A percentile compares a stretch with the other conserved stretches of the same genome.
Conservation (phyloP, 2,329 filamentous ascomycete genomes). For the Pseudocercospora fijiensis region DNA sequence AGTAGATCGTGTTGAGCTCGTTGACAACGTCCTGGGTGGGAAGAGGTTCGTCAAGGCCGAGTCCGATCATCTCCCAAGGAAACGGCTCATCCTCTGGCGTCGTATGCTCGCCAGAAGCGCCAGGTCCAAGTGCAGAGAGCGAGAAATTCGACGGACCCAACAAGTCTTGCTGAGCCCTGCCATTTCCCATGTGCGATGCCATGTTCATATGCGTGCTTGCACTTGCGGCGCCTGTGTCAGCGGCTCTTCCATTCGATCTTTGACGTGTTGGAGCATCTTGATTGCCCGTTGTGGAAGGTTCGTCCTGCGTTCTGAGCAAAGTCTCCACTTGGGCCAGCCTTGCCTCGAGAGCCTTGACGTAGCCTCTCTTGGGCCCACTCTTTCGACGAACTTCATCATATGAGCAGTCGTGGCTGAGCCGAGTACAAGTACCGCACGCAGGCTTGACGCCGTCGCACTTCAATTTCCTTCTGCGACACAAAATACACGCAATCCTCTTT, state of each 20-base stretch:
- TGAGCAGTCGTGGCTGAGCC: slow-evolving; percentile 81
- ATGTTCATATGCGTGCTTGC: slow-evolving; percentile 12
- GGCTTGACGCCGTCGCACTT: slow-evolving; percentile 83
- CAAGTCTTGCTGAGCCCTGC: slow-evolving; percentile 13
- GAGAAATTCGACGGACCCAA: slow-evolving; percentile 14
- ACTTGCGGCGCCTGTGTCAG: not conserved
- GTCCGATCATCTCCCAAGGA: slow-evolving; percentile 80
- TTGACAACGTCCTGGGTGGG: slow-evolving; percentile 79
- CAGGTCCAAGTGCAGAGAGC: slow-evolving; percentile 9
- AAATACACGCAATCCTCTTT: slow-evolving; percentile 93
- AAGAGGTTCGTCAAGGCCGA: slow-evolving; percentile 78
- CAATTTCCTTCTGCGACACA: slow-evolving; percentile 89
- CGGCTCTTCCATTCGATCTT: not conserved
- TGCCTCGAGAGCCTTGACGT: slow-evolving; percentile 91
- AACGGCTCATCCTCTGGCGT: slow-evolving; percentile 45
- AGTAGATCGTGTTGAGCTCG: slow-evolving; percentile 83
- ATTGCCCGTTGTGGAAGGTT: slow-evolving; percentile 11
- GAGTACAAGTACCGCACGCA: slow-evolving; percentile 82
- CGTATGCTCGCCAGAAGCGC: slow-evolving; percentile 13
- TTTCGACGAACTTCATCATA: slow-evolving; percentile 93
- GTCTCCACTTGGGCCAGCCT: slow-evolving; percentile 85
- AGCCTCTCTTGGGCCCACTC: slow-evolving; percentile 90
- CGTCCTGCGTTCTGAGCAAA: slow-evolving; percentile 71
- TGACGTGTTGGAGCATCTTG: not conserved
- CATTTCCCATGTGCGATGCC: slow-evolving; percentile 14